These are phyloP conservation scores for Phylloboletellus chloephorus DNA, from an alignment of 1,284 basidiomycete species.

Conservation along the genomic window DNA sequence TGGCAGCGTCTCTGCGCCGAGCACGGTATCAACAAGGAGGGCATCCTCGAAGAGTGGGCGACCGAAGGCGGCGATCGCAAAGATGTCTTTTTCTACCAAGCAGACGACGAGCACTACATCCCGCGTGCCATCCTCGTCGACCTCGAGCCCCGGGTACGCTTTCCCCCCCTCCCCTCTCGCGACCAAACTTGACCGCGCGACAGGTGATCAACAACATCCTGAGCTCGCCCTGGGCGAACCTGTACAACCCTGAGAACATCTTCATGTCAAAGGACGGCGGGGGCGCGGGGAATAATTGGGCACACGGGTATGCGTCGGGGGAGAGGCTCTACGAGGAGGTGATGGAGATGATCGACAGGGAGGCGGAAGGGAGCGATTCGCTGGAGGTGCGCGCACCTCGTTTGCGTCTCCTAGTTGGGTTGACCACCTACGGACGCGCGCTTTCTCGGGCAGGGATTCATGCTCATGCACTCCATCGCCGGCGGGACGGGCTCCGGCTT, in stretches of 20 bases:
- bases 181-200: slow-evolving; percentile 2
- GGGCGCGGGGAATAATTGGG: slow-evolving; percentile 99
- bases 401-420: neutral
- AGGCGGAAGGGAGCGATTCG: slow-evolving; percentile 97
- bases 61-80: slow-evolving; percentile 93
- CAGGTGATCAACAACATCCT: slow-evolving; percentile 97
- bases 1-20: slow-evolving; percentile 96
- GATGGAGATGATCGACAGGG: slow-evolving; percentile 98
- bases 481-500: slow-evolving; percentile 98
- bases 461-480: slow-evolving; percentile 98
- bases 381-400: slow-evolving; percentile 65
- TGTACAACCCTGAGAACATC: slow-evolving; percentile 99
- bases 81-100: slow-evolving; percentile 99
- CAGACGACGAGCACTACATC: slow-evolving; percentile 99
- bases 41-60: slow-evolving; percentile 92
- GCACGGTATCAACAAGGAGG: slow-evolving; percentile 91
- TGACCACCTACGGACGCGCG: neutral
- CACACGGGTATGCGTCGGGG: slow-evolving; percentile 86
- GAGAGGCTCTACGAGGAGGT: slow-evolving; percentile 95
- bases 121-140: slow-evolving; percentile 96
- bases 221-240: slow-evolving; percentile 83
- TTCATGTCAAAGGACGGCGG: slow-evolving; percentile 94
- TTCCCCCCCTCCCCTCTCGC: neutral
- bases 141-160: slow-evolving; percentile 88
- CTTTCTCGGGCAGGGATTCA: slow-evolving; percentile 73